Conservation (phyloP, 2,329 filamentous ascomycete genomes). For the Fusarium drepaniforme region DNA sequence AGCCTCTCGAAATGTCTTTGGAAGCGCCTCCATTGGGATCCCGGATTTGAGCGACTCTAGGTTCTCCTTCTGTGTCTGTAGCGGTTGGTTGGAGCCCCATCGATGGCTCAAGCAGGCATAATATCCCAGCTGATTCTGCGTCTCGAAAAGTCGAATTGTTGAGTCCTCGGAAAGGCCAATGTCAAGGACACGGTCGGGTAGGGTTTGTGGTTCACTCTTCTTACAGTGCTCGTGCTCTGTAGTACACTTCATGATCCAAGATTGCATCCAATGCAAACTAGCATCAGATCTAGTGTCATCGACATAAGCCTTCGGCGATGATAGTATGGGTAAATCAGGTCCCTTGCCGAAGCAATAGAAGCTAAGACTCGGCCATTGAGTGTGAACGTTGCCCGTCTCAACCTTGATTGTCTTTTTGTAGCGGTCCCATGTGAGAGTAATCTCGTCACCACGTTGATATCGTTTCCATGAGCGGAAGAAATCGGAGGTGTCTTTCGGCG, state of each 20-base stretch:
- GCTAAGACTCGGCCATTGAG: conserved; percentile 6
- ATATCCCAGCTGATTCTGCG: conserved; percentile 3
- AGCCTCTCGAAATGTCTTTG: conserved; percentile 9
- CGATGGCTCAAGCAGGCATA: conserved; percentile 23
- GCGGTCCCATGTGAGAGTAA: conserved; percentile 10
- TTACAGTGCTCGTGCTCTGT: conserved; percentile 17
- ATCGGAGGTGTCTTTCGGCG: not conserved
- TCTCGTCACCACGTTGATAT: not conserved
- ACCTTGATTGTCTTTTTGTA: not conserved
- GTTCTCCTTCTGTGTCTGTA: not conserved
- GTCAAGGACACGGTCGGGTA: conserved; percentile 23
- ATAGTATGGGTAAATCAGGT: conserved; percentile 2
- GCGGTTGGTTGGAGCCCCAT: conserved; percentile 12
- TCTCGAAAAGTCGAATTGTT: conserved; percentile 6
- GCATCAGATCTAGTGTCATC: conserved; percentile 24
- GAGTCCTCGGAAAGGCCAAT: not conserved
- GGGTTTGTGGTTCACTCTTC: conserved; percentile 12
- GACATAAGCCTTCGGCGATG: conserved; percentile 10
- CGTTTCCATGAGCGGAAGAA: conserved; percentile 9
- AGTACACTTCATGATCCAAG: conserved; percentile 15
- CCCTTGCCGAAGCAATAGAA: conserved; percentile 14
- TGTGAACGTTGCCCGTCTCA: not conserved
- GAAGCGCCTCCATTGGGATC: not conserved
- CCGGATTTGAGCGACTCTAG: not conserved
- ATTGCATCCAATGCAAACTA: conserved; percentile 14